Conservation (phyloP, 345 rosid genomes). For the Rhodamnia rubescens region DNA sequence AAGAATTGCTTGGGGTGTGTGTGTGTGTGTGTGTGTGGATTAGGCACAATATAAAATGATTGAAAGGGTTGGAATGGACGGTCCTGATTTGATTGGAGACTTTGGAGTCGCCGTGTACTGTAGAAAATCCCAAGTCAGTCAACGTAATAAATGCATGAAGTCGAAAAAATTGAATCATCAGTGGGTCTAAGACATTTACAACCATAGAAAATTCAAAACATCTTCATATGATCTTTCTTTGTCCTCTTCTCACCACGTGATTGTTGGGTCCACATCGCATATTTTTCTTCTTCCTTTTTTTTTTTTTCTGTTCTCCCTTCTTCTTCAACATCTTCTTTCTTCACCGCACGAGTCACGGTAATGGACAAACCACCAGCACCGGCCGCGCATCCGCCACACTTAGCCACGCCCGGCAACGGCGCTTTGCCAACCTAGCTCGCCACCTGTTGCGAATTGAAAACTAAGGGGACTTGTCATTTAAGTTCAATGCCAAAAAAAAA, state of each 20-base stretch:
- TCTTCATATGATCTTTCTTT: neutral
- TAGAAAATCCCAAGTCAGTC: neutral
- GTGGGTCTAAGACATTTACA: neutral
- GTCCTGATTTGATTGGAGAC: no score
- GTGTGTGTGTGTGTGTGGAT: neutral
- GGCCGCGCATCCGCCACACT: neutral
- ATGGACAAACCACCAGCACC: neutral
- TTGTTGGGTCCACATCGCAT: neutral
- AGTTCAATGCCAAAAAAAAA: neutral
- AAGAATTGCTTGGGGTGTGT: neutral
- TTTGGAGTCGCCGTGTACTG: neutral
- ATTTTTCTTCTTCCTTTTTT: no score
- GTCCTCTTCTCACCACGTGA: neutral
- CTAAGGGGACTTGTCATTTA: neutral
- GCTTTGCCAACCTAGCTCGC: neutral
- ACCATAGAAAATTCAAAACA: neutral
- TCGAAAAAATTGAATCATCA: neutral
- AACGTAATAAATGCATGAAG: neutral
- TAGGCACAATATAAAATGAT: neutral
- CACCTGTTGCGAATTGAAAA: neutral
- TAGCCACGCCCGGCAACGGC: neutral
- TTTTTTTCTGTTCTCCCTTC: neutral
- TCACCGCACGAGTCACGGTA: neutral
- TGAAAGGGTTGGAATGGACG: neutral
- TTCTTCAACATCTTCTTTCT: neutral